Conservation (phyloP, 108 stramenopile species). For the Epipyxis sp. region DNA sequence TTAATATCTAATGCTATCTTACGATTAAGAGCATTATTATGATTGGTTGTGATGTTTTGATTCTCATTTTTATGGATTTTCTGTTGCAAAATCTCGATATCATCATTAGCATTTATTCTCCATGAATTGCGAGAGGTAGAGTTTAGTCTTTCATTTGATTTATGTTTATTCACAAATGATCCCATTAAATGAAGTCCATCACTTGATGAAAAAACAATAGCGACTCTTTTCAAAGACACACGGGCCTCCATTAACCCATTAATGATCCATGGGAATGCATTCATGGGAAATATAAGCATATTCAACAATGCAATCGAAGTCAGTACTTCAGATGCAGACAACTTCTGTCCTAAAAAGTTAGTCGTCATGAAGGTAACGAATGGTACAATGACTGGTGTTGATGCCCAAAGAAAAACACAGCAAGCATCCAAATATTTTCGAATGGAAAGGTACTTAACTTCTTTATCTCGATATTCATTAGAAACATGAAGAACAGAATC, state of each 20-base stretch:
- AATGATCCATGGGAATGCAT: constrained; percentile 37
- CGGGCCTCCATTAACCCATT: constrained; percentile 30
- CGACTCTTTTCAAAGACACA: constrained; percentile 13
- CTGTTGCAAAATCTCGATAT: no score
- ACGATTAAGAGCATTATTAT: no score
- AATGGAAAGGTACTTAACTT: constrained; percentile 23
- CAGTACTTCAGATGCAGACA: constrained; percentile 10
- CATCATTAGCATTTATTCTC: no score
- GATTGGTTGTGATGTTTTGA: no score
- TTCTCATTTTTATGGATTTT: no score
- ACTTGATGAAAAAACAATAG: neutral
- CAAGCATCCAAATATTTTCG: constrained; percentile 53
- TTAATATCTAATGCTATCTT: no score
- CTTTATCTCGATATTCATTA: constrained; percentile 24
- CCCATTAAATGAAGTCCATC: no score
- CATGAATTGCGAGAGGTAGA: no score
- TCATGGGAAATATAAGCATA: constrained; percentile 38
- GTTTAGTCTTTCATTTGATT: no score
- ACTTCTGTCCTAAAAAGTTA: neutral
- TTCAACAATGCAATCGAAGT: constrained; percentile 25
- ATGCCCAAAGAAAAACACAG: constrained; percentile 57
- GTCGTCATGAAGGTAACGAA: constrained; percentile 36
- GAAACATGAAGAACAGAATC: constrained; percentile 12
- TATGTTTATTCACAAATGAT: no score
- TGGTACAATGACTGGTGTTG: constrained; percentile 43